These are phyloP conservation scores for Chaetomium tenue DNA, from an alignment of 495 filamentous ascomycete genomes.

Conservation along the genomic window DNA sequence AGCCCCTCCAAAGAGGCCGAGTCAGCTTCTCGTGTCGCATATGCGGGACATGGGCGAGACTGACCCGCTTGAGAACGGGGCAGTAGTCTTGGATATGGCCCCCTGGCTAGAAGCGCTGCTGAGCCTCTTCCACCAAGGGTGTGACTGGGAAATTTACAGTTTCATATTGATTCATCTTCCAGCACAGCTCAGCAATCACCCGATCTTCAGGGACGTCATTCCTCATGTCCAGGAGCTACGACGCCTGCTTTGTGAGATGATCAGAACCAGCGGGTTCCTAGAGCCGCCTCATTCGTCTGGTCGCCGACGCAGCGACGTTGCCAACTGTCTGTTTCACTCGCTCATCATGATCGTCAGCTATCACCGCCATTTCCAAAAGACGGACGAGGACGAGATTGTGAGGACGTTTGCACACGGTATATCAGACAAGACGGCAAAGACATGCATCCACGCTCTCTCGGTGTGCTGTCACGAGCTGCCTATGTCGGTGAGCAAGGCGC, in stretches of 20 bases:
- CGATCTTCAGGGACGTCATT: conserved; percentile 70
- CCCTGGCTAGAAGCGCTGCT: conserved; percentile 77
- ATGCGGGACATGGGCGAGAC: conserved; percentile 14
- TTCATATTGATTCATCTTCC: conserved; percentile 85
- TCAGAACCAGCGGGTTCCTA: conserved; percentile 68
- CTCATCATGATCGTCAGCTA: conserved; percentile 85
- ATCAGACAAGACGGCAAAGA: conserved; percentile 79
- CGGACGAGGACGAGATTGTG: conserved; percentile 85
- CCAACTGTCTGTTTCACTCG: conserved; percentile 79
- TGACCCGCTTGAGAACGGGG: conserved; percentile 18
- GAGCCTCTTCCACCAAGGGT: conserved; percentile 68
- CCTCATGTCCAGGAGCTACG: conserved; percentile 75
- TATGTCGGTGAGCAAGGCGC: conserved; percentile 71
- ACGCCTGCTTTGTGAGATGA: conserved; percentile 73
- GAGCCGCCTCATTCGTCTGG: conserved; percentile 72
- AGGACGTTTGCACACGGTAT: conserved; percentile 79
- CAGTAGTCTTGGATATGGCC: conserved; percentile 58
- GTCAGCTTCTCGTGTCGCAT: conserved; percentile 43
- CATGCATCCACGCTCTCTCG: conserved; percentile 89
- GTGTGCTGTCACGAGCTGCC: conserved; percentile 94
- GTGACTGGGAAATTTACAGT: conserved; percentile 93
- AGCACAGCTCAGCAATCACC: conserved; percentile 82
- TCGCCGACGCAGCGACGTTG: conserved; percentile 82
- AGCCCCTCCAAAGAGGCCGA: conserved; percentile 41
- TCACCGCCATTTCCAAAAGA: conserved; percentile 76